phyloP scores from a whole-genome alignment of 495 filamentous ascomycete genomes.

The Talaromyces stipitatus region DNA sequence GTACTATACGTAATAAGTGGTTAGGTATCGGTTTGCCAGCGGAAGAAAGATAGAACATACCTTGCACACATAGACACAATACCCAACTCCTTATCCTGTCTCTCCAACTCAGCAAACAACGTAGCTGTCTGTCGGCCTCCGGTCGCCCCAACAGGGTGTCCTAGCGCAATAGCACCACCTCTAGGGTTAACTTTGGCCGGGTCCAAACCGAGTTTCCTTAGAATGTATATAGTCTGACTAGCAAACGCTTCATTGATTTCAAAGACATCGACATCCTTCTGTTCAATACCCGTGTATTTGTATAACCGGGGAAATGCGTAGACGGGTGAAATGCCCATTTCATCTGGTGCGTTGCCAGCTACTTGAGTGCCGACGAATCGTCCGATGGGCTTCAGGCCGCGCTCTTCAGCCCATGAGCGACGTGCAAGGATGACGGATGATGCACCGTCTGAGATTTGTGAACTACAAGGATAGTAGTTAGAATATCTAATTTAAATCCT shows the following conservation, averaged over 20 bases:
- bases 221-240: slow-evolving; percentile 80
- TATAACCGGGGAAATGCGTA: slow-evolving; percentile 81
- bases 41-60: slow-evolving; percentile 7
- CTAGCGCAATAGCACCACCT: slow-evolving; percentile 67
- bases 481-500: neutral
- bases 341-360: slow-evolving; percentile 70
- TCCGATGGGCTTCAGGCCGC: slow-evolving; percentile 64
- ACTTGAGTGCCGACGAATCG: slow-evolving; percentile 81
- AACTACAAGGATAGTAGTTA: slow-evolving; percentile 1
- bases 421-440: slow-evolving; percentile 80
- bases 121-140: slow-evolving; percentile 68
- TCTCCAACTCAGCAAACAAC: slow-evolving; percentile 59
- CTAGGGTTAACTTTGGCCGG: slow-evolving; percentile 76
- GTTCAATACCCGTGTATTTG: slow-evolving; percentile 54
- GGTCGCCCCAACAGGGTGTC: slow-evolving; percentile 67
- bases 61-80: slow-evolving; percentile 70
- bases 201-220: slow-evolving; percentile 62
- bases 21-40: neutral
- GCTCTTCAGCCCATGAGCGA: slow-evolving; percentile 66
- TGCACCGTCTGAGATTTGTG: slow-evolving; percentile 45
- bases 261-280: slow-evolving; percentile 71
- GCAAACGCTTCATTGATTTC: slow-evolving; percentile 93
- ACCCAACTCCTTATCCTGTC: slow-evolving; percentile 63
- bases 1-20: slow-evolving; percentile 38
- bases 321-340: slow-evolving; percentile 87